These are phyloP conservation scores for Corylus avellana DNA, from an alignment of 306 rosid genomes.

Conservation along the genomic window DNA sequence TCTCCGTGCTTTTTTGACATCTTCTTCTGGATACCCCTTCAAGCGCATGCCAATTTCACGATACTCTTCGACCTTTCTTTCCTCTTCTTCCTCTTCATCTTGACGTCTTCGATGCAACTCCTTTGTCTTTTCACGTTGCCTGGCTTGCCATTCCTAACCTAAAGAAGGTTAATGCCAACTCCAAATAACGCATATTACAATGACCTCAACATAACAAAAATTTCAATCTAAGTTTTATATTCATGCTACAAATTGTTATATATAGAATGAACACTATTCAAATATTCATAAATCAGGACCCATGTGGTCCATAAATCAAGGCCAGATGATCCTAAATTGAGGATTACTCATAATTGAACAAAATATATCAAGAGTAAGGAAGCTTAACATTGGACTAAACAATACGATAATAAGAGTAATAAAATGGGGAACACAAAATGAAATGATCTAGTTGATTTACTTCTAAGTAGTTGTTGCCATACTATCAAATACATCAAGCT, in stretches of 20 bases:
- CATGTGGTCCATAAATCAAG: background rate
- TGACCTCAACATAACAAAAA: background rate
- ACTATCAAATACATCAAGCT: background rate
- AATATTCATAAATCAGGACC: constrained; percentile 1
- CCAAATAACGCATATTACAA: constrained; percentile 22
- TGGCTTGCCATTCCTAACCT: constrained; percentile 92
- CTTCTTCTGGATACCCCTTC: constrained; percentile 85
- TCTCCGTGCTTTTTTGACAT: constrained; percentile 66
- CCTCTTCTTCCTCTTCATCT: constrained; percentile 88
- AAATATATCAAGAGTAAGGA: background rate
- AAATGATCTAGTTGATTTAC: background rate
- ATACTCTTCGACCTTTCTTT: constrained; percentile 72
- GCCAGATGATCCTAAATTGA: background rate
- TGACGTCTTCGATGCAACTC: constrained; percentile 52
- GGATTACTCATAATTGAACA: background rate
- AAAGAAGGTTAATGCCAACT: constrained; percentile 38
- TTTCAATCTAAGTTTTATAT: background rate
- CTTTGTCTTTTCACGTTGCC: constrained; percentile 67
- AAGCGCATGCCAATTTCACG: constrained; percentile 80
- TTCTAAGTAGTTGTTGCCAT: background rate
- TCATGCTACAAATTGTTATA: background rate
- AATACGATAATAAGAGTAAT: background rate
- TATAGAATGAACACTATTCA: background rate
- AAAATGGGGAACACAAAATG: background rate
- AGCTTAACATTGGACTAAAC: background rate